These are phyloP conservation scores for Phytophthora pseudosyringae DNA, from an alignment of 352 stramenopile species.

Conservation along the genomic window DNA sequence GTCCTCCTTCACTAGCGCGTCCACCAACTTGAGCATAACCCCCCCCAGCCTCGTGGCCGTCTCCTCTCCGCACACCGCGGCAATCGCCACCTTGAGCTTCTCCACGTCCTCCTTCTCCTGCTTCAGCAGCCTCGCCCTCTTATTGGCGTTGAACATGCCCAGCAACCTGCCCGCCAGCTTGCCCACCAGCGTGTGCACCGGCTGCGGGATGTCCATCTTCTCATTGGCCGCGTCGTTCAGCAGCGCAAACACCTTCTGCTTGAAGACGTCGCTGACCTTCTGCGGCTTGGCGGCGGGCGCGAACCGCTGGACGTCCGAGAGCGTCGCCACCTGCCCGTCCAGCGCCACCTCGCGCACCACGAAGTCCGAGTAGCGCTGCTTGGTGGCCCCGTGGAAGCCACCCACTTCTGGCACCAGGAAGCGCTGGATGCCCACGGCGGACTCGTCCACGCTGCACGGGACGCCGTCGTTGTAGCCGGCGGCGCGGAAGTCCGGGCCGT, in stretches of 20 bases:
- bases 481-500: conserved; percentile 54
- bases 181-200: conserved; percentile 61
- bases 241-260: conserved; percentile 71
- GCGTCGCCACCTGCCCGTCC: conserved; percentile 55
- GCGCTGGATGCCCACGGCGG: conserved; percentile 70
- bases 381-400: conserved; percentile 88
- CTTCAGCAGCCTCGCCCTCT: conserved; percentile 43
- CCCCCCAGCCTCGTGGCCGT: conserved; percentile 45
- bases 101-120: conserved; percentile 51
- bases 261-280: conserved; percentile 84
- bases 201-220: conserved; percentile 41
- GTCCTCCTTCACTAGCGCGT: conserved; percentile 37
- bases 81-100: conserved; percentile 52
- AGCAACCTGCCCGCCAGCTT: conserved; percentile 62
- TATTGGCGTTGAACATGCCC: conserved; percentile 71
- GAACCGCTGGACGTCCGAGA: conserved; percentile 73
- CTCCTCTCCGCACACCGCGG: conserved; percentile 48
- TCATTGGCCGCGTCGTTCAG: conserved; percentile 53
- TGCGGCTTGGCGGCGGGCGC: conserved; percentile 44
- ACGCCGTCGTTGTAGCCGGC: conserved; percentile 80
- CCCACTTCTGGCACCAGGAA: conserved; percentile 66
- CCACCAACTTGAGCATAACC: conserved; percentile 59
- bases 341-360: conserved; percentile 87
- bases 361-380: conserved; percentile 94
- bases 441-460: conserved; percentile 78